A percentile compares a stretch with the other conserved stretches of the same genome.
These are phyloP conservation scores for Colletotrichum viniferum DNA, from an alignment of 2,329 filamentous ascomycete species.

Conservation along the genomic window DNA sequence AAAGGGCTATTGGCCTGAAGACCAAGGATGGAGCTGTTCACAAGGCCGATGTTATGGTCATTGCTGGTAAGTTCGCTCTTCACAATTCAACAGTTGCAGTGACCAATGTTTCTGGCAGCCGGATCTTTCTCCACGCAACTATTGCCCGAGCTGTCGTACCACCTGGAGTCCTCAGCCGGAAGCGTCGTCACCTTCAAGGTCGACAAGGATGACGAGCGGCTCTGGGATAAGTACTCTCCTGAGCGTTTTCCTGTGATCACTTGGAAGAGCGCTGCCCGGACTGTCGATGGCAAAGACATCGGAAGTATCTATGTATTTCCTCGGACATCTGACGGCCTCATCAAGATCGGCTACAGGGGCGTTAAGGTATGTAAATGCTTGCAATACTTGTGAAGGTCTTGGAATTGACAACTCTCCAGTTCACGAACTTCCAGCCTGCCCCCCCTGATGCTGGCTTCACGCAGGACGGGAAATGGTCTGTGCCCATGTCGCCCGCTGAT, in stretches of 20 bases:
- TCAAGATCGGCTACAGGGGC: slow-evolving; percentile 34
- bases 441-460: slow-evolving; percentile 29
- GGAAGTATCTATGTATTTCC: slow-evolving; percentile 33
- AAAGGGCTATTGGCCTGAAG: slow-evolving; percentile 37
- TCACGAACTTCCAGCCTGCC: slow-evolving; percentile 34
- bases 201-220: slow-evolving; percentile 21
- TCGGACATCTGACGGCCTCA: slow-evolving; percentile 24
- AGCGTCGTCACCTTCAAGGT: slow-evolving; percentile 23
- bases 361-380: slow-evolving; percentile 41
- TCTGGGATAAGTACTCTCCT: slow-evolving; percentile 37
- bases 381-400: background rate
- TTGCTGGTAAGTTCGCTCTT: slow-evolving; percentile 40
- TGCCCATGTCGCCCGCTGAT: slow-evolving; percentile 29
- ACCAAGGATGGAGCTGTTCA: slow-evolving; percentile 41
- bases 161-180: slow-evolving; percentile 27
- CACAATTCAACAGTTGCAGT: background rate
- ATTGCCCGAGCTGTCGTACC: slow-evolving; percentile 22
- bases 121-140: slow-evolving; percentile 35
- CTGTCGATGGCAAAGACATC: slow-evolving; percentile 30
- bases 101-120: slow-evolving; percentile 19
- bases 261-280: slow-evolving; percentile 33
- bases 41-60: slow-evolving; percentile 35
- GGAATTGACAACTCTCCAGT: background rate
- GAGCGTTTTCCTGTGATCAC: slow-evolving; percentile 35
- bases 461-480: slow-evolving; percentile 34